phyloP scores from a whole-genome alignment of 495 filamentous ascomycete species.

The Neurospora africana region DNA sequence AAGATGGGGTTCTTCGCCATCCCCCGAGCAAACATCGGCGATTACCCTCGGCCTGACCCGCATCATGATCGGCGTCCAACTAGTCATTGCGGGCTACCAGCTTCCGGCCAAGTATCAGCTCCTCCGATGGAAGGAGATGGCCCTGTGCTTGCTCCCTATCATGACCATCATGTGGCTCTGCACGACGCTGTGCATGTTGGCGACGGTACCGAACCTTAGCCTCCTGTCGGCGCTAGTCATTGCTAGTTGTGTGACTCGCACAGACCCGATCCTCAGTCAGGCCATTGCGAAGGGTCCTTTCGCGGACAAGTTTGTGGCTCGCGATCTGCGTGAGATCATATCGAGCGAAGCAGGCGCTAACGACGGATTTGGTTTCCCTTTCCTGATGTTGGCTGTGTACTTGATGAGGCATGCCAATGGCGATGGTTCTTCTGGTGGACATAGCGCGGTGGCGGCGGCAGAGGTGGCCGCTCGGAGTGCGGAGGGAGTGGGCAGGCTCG shows the following conservation, averaged over 20 bases:
- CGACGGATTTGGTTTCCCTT: slow-evolving; percentile 52
- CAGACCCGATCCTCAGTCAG: slow-evolving; percentile 51
- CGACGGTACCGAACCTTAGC: slow-evolving; percentile 46
- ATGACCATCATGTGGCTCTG: slow-evolving; percentile 84
- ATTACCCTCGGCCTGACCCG: slow-evolving; percentile 41
- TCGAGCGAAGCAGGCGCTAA: slow-evolving; percentile 51
- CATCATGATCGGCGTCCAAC: slow-evolving; percentile 45
- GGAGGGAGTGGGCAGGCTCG: slow-evolving; percentile 33
- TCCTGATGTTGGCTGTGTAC: slow-evolving; percentile 45
- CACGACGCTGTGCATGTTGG: slow-evolving; percentile 64
- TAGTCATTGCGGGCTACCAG: slow-evolving; percentile 76
- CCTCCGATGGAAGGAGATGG: slow-evolving; percentile 61
- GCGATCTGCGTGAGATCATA: slow-evolving; percentile 50
- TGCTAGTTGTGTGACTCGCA: slow-evolving; percentile 51
- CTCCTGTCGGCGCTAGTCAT: slow-evolving; percentile 47
- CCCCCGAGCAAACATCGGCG: slow-evolving; percentile 26
- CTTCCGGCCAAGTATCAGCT: slow-evolving; percentile 72
- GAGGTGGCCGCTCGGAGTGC: slow-evolving; percentile 40
- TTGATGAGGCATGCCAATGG: slow-evolving; percentile 43
- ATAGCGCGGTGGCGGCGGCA: not conserved
- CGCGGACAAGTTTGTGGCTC: slow-evolving; percentile 47
- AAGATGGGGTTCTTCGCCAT: slow-evolving; percentile 30
- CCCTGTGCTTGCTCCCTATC: slow-evolving; percentile 67
- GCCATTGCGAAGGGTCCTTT: slow-evolving; percentile 54
- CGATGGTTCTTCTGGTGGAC: slow-evolving; percentile 6